phyloP scores from a whole-genome alignment of 2,329 filamentous ascomycete genomes.

The Diatrype stigma region DNA sequence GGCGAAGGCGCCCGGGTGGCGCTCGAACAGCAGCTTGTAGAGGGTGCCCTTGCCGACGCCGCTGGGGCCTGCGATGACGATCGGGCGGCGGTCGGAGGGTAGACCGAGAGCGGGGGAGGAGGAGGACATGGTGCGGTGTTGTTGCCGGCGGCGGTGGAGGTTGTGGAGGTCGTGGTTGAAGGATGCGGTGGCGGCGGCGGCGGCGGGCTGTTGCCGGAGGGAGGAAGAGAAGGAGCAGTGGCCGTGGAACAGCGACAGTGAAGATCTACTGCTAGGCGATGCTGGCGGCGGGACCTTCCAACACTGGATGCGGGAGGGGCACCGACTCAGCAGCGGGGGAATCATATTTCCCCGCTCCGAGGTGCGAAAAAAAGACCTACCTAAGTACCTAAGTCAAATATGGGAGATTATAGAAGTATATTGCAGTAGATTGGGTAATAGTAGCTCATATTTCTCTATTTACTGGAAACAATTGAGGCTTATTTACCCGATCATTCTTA shows the following conservation, averaged over 20 bases:
- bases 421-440: too few species aligned
- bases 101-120: conserved; percentile 1
- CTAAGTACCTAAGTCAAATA: too few species aligned
- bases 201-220: not conserved
- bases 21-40: conserved; percentile 64
- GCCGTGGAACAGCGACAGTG: not conserved
- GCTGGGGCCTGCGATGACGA: conserved; percentile 76
- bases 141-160: not conserved
- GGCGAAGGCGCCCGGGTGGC: conserved; percentile 46
- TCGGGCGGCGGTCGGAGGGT: conserved; percentile 53
- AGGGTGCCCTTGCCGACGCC: conserved; percentile 81
- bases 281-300: too few species aligned
- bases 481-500: too few species aligned
- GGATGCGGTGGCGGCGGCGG: not conserved
- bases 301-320: too few species aligned
- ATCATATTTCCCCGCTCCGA: too few species aligned
- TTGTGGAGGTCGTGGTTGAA: not conserved
- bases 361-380: too few species aligned
- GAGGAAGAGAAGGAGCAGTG: not conserved
- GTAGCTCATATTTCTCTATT: too few species aligned
- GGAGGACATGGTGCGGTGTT: not conserved
- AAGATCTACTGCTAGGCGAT: not conserved
- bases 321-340: too few species aligned
- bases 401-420: too few species aligned
- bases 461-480: too few species aligned